phyloP scores from a whole-genome alignment of 2,329 filamentous ascomycete species.

The Colletotrichum sp. region DNA sequence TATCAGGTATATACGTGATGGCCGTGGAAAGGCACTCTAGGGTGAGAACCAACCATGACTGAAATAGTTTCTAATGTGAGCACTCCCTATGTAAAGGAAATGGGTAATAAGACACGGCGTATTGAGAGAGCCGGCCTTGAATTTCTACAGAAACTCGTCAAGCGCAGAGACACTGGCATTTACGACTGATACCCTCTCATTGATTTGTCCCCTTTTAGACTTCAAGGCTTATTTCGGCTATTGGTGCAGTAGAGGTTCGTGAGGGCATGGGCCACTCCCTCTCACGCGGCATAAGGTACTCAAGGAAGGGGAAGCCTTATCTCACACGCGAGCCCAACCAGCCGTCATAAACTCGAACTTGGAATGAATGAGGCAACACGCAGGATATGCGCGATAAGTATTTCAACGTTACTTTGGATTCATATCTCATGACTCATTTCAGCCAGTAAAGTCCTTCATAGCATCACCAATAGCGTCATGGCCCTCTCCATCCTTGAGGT shows the following conservation, averaged over 20 bases:
- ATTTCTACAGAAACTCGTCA: neutral
- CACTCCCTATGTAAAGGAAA: neutral
- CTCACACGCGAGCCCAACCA: neutral
- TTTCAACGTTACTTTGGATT: neutral
- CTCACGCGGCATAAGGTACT: neutral
- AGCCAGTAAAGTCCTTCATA: slow-evolving; percentile 9
- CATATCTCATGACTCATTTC: neutral
- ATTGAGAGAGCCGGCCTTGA: neutral
- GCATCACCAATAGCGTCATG: neutral
- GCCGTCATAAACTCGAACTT: neutral
- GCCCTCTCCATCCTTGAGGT: neutral
- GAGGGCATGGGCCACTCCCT: neutral
- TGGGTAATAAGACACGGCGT: rapidly evolving
- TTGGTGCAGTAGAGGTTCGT: neutral
- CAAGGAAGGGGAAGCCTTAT: neutral
- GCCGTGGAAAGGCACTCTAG: too few species aligned
- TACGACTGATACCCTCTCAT: too few species aligned
- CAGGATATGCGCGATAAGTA: neutral
- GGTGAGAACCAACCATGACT: too few species aligned
- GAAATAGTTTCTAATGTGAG: neutral
- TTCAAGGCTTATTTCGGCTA: neutral
- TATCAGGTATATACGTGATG: too few species aligned
- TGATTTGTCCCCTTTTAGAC: neutral
- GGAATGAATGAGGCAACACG: neutral
- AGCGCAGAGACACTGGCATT: rapidly evolving